Evolutionary conservation across 345 rosid species (phyloP).

Genomic region (Cardamine resedifolia): DNA sequence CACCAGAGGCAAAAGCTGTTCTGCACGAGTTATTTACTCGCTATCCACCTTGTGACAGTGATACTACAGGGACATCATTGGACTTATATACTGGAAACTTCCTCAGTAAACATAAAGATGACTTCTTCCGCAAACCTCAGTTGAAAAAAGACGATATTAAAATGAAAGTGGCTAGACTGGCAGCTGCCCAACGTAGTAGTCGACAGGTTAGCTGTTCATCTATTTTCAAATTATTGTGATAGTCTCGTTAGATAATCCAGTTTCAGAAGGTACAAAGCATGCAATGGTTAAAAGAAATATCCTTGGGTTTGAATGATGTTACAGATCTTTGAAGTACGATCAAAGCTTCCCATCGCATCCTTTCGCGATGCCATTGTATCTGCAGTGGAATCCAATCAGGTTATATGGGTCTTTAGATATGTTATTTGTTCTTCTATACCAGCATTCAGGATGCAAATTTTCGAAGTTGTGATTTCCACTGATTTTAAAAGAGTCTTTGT

Average conservation of each 20-base stretch:
- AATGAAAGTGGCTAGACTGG: slow-evolving; percentile 52
- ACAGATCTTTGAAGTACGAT: slow-evolving; percentile 65
- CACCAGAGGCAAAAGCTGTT: slow-evolving; percentile 54
- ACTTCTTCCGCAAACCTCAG: slow-evolving; percentile 58
- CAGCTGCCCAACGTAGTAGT: slow-evolving; percentile 43
- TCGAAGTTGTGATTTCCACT: neutral
- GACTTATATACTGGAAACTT: slow-evolving; percentile 38
- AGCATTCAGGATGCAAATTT: slow-evolving; percentile 4
- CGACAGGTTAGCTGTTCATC: slow-evolving; percentile 56
- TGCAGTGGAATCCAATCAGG: slow-evolving; percentile 78
- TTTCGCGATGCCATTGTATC: slow-evolving; percentile 69
- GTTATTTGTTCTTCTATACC: slow-evolving; percentile 22
- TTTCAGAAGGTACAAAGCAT: slow-evolving; percentile 1
- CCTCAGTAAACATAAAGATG: slow-evolving; percentile 48
- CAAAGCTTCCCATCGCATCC: slow-evolving; percentile 84
- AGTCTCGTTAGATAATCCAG: neutral
- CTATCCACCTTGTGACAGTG: slow-evolving; percentile 74
- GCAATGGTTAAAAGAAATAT: slow-evolving; percentile 13
- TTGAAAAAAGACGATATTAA: slow-evolving; percentile 51
- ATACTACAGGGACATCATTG: slow-evolving; percentile 38
- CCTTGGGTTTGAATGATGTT: slow-evolving; percentile 32
- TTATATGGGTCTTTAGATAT: slow-evolving; percentile 32
- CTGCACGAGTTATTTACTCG: slow-evolving; percentile 67
- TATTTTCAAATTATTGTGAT: slow-evolving; percentile 5
- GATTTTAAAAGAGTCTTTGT: neutral